Percentiles rank a stretch among this genome's conserved stretches.
phyloP scores from a whole-genome alignment of 1,139 yeast species.

The Sugiyamaella pinicola region DNA sequence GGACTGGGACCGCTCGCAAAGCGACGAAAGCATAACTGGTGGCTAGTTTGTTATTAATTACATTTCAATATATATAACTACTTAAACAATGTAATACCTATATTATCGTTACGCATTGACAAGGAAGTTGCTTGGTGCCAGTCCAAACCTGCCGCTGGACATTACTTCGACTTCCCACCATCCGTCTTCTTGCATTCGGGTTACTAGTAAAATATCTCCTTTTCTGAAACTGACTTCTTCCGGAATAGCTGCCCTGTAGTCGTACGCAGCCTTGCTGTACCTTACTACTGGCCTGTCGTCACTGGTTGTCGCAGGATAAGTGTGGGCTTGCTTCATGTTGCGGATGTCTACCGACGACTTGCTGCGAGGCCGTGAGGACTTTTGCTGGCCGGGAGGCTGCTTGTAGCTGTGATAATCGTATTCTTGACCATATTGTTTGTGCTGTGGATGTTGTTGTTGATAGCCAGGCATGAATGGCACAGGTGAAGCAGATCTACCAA shows the following conservation, averaged over 20 bases:
- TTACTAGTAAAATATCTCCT: conserved; percentile 69
- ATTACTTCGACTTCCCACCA: conserved; percentile 87
- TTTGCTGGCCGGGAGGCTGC: conserved; percentile 29
- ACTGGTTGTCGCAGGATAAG: conserved; percentile 45
- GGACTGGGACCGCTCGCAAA: too few species aligned
- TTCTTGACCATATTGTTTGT: conserved; percentile 10
- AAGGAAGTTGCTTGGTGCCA: conserved; percentile 77
- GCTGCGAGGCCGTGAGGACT: conserved; percentile 35
- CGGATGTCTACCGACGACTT: conserved; percentile 31
- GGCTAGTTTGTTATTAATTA: too few species aligned
- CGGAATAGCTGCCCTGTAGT: conserved; percentile 74
- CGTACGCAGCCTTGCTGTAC: conserved; percentile 69
- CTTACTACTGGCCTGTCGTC: conserved; percentile 56
- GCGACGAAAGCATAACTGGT: too few species aligned
- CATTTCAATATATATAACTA: too few species aligned
- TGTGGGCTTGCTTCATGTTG: conserved; percentile 26
- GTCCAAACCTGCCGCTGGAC: conserved; percentile 57
- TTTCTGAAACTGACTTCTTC: conserved; percentile 76
- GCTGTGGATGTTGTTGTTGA: conserved; percentile 26
- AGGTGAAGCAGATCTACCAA: conserved; percentile 13
- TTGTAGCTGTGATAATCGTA: conserved; percentile 6
- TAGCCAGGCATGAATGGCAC: conserved; percentile 15
- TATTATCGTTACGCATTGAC: conserved; percentile 26
- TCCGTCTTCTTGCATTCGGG: conserved; percentile 80
- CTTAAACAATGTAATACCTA: too few species aligned